These are phyloP conservation scores for Claviceps sp. DNA, from an alignment of 2,329 filamentous ascomycete genomes.

Conservation along the genomic window DNA sequence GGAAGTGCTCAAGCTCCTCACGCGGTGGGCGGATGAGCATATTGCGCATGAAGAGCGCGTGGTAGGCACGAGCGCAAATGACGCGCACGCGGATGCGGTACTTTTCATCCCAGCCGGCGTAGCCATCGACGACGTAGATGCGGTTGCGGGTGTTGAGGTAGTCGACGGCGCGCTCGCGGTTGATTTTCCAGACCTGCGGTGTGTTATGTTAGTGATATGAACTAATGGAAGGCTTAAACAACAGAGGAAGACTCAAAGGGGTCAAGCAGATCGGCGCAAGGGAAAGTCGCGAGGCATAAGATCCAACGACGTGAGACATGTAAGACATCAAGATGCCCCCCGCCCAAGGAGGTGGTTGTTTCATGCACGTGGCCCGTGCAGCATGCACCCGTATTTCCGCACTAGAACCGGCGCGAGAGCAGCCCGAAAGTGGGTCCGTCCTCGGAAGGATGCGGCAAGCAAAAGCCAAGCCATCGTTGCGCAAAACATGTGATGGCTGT, in stretches of 20 bases:
- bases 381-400: no score
- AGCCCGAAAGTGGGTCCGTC: no score
- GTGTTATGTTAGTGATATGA: background rate
- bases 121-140: constrained; percentile 97
- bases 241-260: no score
- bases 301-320: no score
- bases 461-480: background rate
- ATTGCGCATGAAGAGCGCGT: constrained; percentile 99
- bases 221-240: no score
- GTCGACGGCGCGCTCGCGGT: constrained; percentile 95
- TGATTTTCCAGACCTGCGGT: constrained; percentile 92
- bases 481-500: background rate
- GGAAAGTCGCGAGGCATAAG: no score
- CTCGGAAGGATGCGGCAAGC: background rate
- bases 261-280: no score
- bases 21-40: constrained; percentile 93
- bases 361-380: no score
- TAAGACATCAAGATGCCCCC: no score
- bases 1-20: constrained; percentile 93
- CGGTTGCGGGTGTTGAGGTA: constrained; percentile 98
- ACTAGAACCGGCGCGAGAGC: no score
- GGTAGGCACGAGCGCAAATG: constrained; percentile 96
- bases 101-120: constrained; percentile 95
- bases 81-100: constrained; percentile 97
- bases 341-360: no score